These are phyloP conservation scores for Spergularia bocconei DNA, from an alignment of 148 eudicot genomes.

Conservation along the genomic window DNA sequence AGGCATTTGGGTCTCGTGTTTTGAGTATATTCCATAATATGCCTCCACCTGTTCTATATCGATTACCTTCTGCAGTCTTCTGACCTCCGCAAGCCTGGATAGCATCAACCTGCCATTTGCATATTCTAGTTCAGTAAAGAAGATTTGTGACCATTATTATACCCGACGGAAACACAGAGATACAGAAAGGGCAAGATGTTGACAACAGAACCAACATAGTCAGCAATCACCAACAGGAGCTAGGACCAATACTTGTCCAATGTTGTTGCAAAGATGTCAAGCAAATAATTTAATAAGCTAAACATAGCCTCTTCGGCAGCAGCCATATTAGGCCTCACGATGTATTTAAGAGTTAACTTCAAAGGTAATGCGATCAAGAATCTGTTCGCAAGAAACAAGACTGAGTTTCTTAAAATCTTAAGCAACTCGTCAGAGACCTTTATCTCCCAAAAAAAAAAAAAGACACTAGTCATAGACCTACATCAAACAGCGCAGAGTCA, in stretches of 20 bases:
- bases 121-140: constrained; percentile 10
- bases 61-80: constrained; percentile 67
- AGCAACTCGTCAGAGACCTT: constrained; percentile 28
- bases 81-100: constrained; percentile 95
- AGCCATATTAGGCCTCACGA: not conserved
- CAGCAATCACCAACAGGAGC: not conserved
- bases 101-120: constrained; percentile 66
- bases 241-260: not conserved
- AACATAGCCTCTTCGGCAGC: not conserved
- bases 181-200: not conserved
- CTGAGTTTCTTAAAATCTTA: constrained; percentile 18
- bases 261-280: not conserved
- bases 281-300: not conserved
- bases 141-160: not conserved
- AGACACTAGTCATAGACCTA: constrained; percentile 24
- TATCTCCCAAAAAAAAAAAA: too few species aligned
- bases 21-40: constrained; percentile 80
- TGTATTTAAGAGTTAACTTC: not conserved
- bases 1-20: constrained; percentile 74
- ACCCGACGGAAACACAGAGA: not conserved
- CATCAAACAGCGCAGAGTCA: constrained; percentile 29
- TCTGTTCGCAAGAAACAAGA: constrained; percentile 19
- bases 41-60: constrained; percentile 69
- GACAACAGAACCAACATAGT: not conserved
- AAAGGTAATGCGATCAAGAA: not conserved